Evolutionary conservation across 2,329 filamentous ascomycete species (phyloP), one percentile per base, ranked within the genome.

Genomic region (Aspergillus pseudoviridinutans): DNA sequence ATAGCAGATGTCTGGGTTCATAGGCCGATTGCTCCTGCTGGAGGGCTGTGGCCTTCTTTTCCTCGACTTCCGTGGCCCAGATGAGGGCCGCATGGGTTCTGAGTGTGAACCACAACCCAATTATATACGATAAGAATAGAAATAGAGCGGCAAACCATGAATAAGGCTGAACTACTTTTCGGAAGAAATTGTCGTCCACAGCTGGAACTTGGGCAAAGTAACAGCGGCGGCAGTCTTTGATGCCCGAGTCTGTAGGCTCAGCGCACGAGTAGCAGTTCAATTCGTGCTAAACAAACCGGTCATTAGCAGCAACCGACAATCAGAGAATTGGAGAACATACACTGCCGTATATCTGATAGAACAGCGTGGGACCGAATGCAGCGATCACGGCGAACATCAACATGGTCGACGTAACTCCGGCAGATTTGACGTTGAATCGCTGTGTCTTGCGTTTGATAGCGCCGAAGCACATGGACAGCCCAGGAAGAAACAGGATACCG

Each of bases 261-360:
- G 85, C 66, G 69, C 85, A 88, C 57, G 80, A 74, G 61, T 80
- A 84, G 70, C 94, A 99, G 68, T 91, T 94, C 53, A 99, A 84
- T 77, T 99, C 92, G 71, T 99, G 94, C 84, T 87, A 71, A 14
- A 54, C 44, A 24, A 22, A n/a, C 51, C 35, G 41, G 61, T 81
- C 65, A 82, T 78, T 61, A 64, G 54, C 38, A 46, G 28, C 27
- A 51, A 41, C 58, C 32, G 9, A 8, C 28, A 38, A 8, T 28
- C 7, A 42, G 17, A 24, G n/a, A 46, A 41, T 20, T 54, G 38
- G 35, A 38, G 32, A 24, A 79, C 83, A 78, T 78, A 87, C 84
- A 51, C 92, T 96, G 65, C 94, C 95, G 74, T 97, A 97, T 61
- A 99, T 96, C 71, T 99, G 93, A 76, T 97, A 99, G 77, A 99